Evolutionary conservation across 768 basidiomycete genomes (phyloP).

Genomic region (Cubamyces lactineus): DNA sequence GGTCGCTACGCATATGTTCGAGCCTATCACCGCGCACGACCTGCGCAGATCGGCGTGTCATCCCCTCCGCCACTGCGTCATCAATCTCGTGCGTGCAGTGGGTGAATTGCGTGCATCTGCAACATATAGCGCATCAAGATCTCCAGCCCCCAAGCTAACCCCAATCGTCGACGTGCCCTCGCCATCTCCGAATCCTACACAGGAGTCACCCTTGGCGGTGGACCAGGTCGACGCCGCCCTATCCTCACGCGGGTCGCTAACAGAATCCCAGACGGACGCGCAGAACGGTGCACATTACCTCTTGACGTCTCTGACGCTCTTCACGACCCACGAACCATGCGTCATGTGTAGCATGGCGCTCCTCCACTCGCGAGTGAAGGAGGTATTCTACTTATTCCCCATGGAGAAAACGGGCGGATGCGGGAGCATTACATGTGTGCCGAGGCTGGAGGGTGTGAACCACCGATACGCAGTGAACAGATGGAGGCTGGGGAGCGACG

Average conservation of each 20-base stretch:
- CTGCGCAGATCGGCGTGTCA: conserved; percentile 68
- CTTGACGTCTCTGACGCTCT: conserved; percentile 80
- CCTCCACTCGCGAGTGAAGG: conserved; percentile 90
- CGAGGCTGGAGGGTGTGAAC: conserved; percentile 84
- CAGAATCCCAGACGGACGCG: background rate
- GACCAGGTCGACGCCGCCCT: conserved; percentile 19
- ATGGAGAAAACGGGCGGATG: conserved; percentile 87
- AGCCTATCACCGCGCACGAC: conserved; percentile 63
- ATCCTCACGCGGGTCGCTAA: conserved; percentile 8
- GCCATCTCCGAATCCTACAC: background rate
- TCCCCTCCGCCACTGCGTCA: conserved; percentile 83
- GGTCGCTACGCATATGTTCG: conserved; percentile 23
- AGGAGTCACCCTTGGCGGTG: background rate
- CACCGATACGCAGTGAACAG: conserved; percentile 78
- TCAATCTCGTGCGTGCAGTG: conserved; percentile 73
- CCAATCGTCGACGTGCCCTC: background rate
- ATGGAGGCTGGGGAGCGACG: conserved; percentile 52
- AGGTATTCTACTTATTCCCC: conserved; percentile 74
- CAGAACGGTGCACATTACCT: conserved; percentile 82
- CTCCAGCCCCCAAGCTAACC: conserved; percentile 9
- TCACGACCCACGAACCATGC: conserved; percentile 95
- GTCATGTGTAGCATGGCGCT: conserved; percentile 98
- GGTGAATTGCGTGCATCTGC: conserved; percentile 54
- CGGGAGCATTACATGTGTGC: conserved; percentile 74
- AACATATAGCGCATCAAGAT: conserved; percentile 4